phyloP scores from a whole-genome alignment of 1,284 basidiomycete species.

The Tilletia setariae region DNA sequence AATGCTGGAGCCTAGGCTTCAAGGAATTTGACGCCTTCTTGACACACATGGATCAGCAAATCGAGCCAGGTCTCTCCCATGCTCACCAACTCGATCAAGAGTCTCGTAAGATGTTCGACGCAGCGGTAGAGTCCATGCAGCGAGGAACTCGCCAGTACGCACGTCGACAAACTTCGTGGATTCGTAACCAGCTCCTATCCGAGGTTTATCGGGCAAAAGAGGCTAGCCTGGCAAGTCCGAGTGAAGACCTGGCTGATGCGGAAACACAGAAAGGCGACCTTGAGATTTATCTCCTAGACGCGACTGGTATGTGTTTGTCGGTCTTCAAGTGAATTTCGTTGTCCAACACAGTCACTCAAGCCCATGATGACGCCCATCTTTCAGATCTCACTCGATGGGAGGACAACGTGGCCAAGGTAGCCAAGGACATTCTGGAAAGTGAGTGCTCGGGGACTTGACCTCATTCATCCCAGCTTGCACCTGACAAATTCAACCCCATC shows the following conservation, averaged over 20 bases:
- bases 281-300: slow-evolving; percentile 65
- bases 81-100: neutral
- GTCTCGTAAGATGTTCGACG: slow-evolving; percentile 57
- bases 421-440: slow-evolving; percentile 16
- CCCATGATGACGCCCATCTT: no score
- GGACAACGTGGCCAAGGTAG: neutral
- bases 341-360: no score
- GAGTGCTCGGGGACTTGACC: neutral
- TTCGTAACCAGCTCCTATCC: slow-evolving; percentile 83
- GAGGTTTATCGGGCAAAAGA: slow-evolving; percentile 60
- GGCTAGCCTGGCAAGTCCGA: slow-evolving; percentile 26
- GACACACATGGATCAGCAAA: slow-evolving; percentile 35
- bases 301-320: slow-evolving; percentile 62
- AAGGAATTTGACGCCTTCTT: slow-evolving; percentile 78
- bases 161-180: slow-evolving; percentile 86
- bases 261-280: no score
- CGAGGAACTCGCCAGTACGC: slow-evolving; percentile 85
- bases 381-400: slow-evolving; percentile 58
- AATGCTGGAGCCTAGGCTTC: no score
- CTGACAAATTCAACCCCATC: neutral
- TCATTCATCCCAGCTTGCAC: neutral
- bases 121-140: slow-evolving; percentile 77
- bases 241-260: no score
- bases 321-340: neutral
- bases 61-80: no score